A percentile compares a stretch with the other conserved stretches of the same genome.
Evolutionary conservation across 2,329 filamentous ascomycete species (phyloP).

Genomic region (Colletotrichum caudatum): DNA sequence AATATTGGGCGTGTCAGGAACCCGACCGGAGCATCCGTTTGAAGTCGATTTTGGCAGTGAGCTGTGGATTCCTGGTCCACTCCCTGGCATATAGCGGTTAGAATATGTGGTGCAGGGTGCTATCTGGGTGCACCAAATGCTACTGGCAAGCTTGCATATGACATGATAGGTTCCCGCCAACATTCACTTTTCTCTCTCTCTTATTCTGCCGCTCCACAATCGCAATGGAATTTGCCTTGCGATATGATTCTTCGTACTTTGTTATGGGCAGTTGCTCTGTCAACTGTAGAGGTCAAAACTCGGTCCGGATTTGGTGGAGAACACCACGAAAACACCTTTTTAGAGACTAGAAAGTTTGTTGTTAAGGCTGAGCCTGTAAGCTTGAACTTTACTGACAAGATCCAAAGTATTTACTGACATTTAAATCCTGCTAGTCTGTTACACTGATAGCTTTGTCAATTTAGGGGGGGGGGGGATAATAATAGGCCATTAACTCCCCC

Average conservation of each 20-base stretch:
- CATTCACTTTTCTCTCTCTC: neutral
- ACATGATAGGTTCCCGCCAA: neutral
- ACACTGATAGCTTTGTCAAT: slow-evolving; percentile 35
- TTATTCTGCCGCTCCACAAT: neutral
- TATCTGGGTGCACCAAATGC: slow-evolving; percentile 21
- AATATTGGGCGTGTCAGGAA: neutral
- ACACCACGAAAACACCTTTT: neutral
- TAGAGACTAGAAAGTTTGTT: slow-evolving; percentile 40
- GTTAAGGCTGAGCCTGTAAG: slow-evolving; percentile 43
- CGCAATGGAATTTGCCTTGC: neutral
- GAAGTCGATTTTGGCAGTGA: slow-evolving; percentile 5
- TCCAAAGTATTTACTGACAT: neutral
- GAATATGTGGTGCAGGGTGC: neutral
- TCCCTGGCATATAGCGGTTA: neutral
- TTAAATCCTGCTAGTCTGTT: slow-evolving; percentile 16
- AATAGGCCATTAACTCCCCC: too few species aligned
- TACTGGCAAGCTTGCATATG: neutral
- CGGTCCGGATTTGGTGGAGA: neutral
- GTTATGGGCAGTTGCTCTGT: neutral
- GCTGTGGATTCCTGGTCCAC: neutral
- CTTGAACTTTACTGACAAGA: fast-evolving
- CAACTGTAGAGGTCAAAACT: neutral
- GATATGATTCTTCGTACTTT: slow-evolving; percentile 7
- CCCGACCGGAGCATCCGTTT: neutral
- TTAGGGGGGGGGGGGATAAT: too few species aligned